Evolutionary conservation across 768 basidiomycete genomes (phyloP), one percentile per base, ranked within the genome.

Genomic region (Tricholoma bakamatsutake): DNA sequence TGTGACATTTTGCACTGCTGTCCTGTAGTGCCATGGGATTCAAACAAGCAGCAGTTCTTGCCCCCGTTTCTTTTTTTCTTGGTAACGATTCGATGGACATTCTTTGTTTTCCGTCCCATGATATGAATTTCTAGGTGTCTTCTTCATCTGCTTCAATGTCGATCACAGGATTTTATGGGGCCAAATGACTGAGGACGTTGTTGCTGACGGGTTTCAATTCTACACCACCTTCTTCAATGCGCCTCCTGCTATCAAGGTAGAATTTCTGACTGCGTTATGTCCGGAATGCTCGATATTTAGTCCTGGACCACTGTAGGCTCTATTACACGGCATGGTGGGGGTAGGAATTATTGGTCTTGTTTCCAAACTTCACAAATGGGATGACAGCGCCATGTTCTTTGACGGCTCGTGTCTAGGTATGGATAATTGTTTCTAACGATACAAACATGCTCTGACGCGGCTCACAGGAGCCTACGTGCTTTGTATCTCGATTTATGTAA

Each of bases 21-120:
- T 55, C n/a, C n/a, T n/a, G n/a, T n/a, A n/a, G n/a, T n/a, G n/a
- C n/a, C 33, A 95, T 96, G 93, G 88, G 89, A 46, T 98, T 96
- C 79, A 80, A 81, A 67, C 86, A 92, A 67, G 93, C 90, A 40
- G 87, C 90, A n/a, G 83, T 96, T 27, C 80, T 96, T 42, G 84
- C 86, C 39, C 87, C 93, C 30, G 84, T 87, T 53, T 92, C 88
- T 57, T 98, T 98, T 75, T 89, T 96, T 64, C 78, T 98, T 40
- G 94, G 93, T 84, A 66, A 73, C 80, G 3, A 69, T 67, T 34
- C 10, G 27, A 21, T 5, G 2, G 28, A 48, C n/a, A 8, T 43
- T 11, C 11, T 50, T 48, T 15, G 13, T n/a, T 10, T 17, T 1
- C 15, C 4, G 24, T 31, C n/a, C 52, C 51, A 42, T 57, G 30